Percentiles rank a stretch among this genome's conserved stretches.
Evolutionary conservation across 345 rosid species (phyloP).

Genomic region (Eucalyptus marginata): DNA sequence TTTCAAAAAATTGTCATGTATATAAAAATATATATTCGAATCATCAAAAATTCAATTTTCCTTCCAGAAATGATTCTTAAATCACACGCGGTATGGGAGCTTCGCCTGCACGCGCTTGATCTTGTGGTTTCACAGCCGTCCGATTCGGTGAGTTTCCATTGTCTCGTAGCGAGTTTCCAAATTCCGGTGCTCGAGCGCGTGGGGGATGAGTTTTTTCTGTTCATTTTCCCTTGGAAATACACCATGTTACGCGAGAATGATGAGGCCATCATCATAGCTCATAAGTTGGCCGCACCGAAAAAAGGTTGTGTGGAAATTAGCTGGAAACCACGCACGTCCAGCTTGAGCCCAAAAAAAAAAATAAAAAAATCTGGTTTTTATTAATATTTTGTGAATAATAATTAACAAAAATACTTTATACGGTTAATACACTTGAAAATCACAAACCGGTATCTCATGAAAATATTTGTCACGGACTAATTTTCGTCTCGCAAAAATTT

Average conservation of each 20-base stretch:
- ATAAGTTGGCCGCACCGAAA: neutral
- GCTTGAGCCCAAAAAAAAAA: neutral
- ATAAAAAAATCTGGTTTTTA: neutral
- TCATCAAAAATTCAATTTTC: neutral
- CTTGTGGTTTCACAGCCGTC: neutral
- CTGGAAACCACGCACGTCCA: conserved; percentile 5
- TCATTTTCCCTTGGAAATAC: neutral
- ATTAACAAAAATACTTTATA: neutral
- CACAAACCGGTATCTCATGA: neutral
- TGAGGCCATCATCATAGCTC: neutral
- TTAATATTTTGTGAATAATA: neutral
- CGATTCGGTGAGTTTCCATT: accelerated
- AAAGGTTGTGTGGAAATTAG: neutral
- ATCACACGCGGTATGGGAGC: neutral
- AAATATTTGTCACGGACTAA: accelerated
- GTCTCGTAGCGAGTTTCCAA: neutral
- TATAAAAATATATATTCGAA: neutral
- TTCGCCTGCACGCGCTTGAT: neutral
- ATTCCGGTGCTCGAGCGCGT: neutral
- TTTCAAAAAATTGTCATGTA: neutral
- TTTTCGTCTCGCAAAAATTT: accelerated
- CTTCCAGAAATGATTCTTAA: accelerated
- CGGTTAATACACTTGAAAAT: neutral
- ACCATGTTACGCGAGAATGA: neutral
- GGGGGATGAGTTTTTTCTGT: neutral